A percentile compares a stretch with the other conserved stretches of the same genome.
Conservation (phyloP, 2,329 filamentous ascomycete species). For the Colletotrichum theobromicola region DNA sequence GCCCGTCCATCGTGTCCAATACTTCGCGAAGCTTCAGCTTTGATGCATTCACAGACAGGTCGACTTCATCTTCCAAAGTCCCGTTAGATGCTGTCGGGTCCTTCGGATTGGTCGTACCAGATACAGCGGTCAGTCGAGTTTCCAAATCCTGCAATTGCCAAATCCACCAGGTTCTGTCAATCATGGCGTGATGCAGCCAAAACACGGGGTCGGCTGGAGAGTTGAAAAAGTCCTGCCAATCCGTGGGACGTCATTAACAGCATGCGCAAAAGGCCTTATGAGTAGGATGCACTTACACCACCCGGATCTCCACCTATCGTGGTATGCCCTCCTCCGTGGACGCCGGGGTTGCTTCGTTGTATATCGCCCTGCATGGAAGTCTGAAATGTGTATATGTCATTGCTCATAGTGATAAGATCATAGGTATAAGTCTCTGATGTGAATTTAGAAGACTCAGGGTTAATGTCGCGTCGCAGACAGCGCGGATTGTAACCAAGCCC, state of each 20-base stretch:
- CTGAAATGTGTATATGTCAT: conserved; percentile 37
- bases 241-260: too few relatives aligned
- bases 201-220: conserved; percentile 34
- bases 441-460: conserved; percentile 31
- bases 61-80: conserved; percentile 26
- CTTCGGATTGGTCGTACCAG: conserved; percentile 14
- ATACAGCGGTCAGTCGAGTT: conserved; percentile 10
- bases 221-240: conserved; percentile 35
- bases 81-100: conserved; percentile 17
- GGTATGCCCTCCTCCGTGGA: conserved; percentile 44
- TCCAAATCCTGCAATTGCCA: conserved; percentile 28
- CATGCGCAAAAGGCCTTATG: too few relatives aligned
- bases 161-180: conserved; percentile 30
- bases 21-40: conserved; percentile 32
- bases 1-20: conserved; percentile 30
- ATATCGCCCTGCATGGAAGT: conserved; percentile 37
- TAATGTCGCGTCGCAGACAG: conserved; percentile 48
- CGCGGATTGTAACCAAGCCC: conserved; percentile 48
- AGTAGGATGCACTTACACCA: background rate
- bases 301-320: conserved; percentile 41
- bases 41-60: conserved; percentile 28
- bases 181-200: conserved; percentile 29
- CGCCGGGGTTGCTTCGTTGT: conserved; percentile 25
- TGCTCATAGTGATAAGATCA: conserved; percentile 32
- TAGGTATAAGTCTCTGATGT: conserved; percentile 15